A percentile compares a stretch with the other conserved stretches of the same genome.
phyloP scores from a whole-genome alignment of 2,329 filamentous ascomycete species.

The Cadophora malorum region DNA sequence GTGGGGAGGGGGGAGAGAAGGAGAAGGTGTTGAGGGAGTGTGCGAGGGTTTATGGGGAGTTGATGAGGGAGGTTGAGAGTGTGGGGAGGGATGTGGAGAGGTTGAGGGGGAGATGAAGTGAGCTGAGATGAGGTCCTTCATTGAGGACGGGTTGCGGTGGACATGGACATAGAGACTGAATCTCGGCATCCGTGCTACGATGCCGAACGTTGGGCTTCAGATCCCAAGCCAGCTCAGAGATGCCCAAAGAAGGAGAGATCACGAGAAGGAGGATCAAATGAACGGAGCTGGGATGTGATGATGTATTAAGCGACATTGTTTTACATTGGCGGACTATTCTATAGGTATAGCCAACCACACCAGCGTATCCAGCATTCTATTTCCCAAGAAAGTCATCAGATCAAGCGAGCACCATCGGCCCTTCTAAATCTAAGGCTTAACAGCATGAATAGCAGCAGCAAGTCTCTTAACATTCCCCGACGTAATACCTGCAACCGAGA shows the following conservation, averaged over 20 bases:
- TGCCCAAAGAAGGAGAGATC: too few species aligned
- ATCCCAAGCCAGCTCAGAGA: too few species aligned
- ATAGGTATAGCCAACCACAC: conserved; percentile 23
- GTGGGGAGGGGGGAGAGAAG: conserved; percentile 36
- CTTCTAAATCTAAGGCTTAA: conserved; percentile 57
- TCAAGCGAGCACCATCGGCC: not conserved
- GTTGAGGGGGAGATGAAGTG: conserved; percentile 34
- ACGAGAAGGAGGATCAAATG: not conserved
- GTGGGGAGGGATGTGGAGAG: conserved; percentile 44
- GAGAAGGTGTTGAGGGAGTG: conserved; percentile 45
- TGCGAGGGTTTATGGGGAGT: conserved; percentile 44
- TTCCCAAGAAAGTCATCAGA: conserved; percentile 13
- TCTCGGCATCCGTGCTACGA: too few species aligned
- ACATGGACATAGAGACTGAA: too few species aligned
- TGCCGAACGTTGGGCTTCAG: too few species aligned
- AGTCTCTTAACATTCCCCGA: conserved; percentile 79
- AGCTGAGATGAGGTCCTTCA: not conserved
- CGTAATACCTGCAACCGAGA: conserved; percentile 86
- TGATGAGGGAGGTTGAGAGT: conserved; percentile 41
- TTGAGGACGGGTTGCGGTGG: too few species aligned
- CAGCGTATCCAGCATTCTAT: not conserved
- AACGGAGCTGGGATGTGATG: not conserved
- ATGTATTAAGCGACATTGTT: conserved; percentile 20
- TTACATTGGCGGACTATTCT: conserved; percentile 28
- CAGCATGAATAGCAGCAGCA: conserved; percentile 83